A percentile compares a stretch with the other conserved stretches of the same genome.
Evolutionary conservation across 257 asterid genomes (phyloP).

Genomic region (Eucommia ulmoides): DNA sequence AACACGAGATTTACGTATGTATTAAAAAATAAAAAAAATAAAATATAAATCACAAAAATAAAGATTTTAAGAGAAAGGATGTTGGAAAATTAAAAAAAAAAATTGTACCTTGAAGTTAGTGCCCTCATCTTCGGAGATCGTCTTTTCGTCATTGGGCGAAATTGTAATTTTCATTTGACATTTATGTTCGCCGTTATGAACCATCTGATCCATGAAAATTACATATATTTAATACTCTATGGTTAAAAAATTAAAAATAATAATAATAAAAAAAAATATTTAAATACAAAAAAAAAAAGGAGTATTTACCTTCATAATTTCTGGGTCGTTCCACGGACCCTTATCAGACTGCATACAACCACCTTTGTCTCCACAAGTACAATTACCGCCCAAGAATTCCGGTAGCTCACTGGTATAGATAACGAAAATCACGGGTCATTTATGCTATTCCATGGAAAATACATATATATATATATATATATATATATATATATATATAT

Average conservation of each 20-base stretch:
- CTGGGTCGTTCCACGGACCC: constrained; percentile 53
- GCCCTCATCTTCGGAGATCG: background rate
- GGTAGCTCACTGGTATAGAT: constrained; percentile 39
- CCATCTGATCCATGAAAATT: background rate
- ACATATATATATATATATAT: no score
- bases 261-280: no score
- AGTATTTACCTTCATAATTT: constrained; percentile 21
- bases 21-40: no score
- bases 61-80: background rate
- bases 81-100: background rate
- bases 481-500: no score
- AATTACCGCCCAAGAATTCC: constrained; percentile 46
- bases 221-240: background rate
- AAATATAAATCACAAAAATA: no score
- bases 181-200: background rate
- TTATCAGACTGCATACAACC: constrained; percentile 48
- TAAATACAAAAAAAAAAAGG: background rate
- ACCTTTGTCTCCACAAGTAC: constrained; percentile 36
- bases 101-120: background rate
- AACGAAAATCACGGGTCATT: no score
- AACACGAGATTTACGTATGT: no score
- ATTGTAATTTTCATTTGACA: background rate
- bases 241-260: background rate
- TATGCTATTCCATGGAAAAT: no score
- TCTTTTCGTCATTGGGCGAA: background rate